Evolutionary conservation across 2,329 filamentous ascomycete species (phyloP).

Genomic region (Aureobasidium sp.): DNA sequence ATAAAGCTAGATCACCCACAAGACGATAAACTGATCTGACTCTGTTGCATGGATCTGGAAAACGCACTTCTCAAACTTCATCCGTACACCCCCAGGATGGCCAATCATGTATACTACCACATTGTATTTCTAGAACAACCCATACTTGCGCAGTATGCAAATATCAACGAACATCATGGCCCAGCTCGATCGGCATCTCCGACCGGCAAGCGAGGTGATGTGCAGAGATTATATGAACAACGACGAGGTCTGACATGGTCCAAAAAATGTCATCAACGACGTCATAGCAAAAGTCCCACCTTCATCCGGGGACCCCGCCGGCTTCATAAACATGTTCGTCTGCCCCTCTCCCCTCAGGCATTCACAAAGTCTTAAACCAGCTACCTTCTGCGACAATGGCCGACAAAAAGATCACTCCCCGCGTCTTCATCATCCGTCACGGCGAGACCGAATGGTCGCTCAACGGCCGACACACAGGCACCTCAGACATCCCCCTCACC

Average conservation of each 20-base stretch:
- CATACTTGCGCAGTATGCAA: background rate
- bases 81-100: too few species aligned
- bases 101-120: background rate
- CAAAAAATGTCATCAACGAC: background rate
- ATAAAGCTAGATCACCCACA: background rate
- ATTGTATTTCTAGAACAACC: background rate
- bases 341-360: background rate
- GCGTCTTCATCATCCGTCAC: constrained; percentile 60
- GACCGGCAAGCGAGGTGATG: background rate
- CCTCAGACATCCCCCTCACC: constrained; percentile 80
- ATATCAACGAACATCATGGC: background rate
- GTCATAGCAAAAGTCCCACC: background rate
- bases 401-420: constrained; percentile 32
- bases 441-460: constrained; percentile 96
- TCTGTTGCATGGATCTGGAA: background rate
- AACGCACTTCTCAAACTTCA: background rate
- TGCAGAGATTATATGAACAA: background rate
- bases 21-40: background rate
- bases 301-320: background rate
- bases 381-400: background rate
- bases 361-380: too few species aligned
- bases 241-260: background rate
- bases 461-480: constrained; percentile 70
- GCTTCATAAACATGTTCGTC: background rate
- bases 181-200: background rate